Base-by-base conservation (phyloP, 1,284 basidiomycete genomes). In the Leccinum fallax region DNA sequence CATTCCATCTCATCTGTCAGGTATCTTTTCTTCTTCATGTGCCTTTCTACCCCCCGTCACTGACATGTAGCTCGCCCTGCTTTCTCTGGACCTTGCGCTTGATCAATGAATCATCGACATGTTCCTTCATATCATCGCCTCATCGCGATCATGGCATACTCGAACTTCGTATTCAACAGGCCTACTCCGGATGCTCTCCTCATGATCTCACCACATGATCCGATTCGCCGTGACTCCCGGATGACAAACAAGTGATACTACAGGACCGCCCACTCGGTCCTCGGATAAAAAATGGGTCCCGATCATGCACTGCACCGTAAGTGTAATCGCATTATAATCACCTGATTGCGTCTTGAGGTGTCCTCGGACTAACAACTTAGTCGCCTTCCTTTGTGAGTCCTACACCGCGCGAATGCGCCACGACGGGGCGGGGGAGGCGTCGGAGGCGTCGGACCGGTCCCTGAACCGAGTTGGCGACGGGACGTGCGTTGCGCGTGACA, bases 1-100 rank as follows among this genome's bases (percentile, higher is more conserved):
- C 30, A 32, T 15, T 65, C 61, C 34, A 61, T 63, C 53, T 60
- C 24, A 48, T 8, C 43, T 48, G 11, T 48, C 43, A 21, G 19
- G 43, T 21, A 21, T 10, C 2, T 16, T 13, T 46, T 48, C 10
- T 13, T 46, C 46, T 24, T 48, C 46, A 48, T 48, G 46, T 48
- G 46, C 46, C 46, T 48, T 24, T 48, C 21, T 48, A 48, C 13
- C 13, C 21, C 4, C 21, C 19, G 19, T 48, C 46, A 48, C 21
- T 24, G 46, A 11, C 13, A 48, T 48, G 21, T 48, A 48, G 19
- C 43, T 19, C 43, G 43, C 43, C 19, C 19, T 19, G 43, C 46
- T 21, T 48, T 48, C 46, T 48, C 46, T 48, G 19, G 19, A 21
- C 46, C 46, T 48, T 48, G 46, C 11, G 19, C 19, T 21, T 21